Conservation (phyloP, 768 basidiomycete species). For the Psilocybe subaeruginosa region DNA sequence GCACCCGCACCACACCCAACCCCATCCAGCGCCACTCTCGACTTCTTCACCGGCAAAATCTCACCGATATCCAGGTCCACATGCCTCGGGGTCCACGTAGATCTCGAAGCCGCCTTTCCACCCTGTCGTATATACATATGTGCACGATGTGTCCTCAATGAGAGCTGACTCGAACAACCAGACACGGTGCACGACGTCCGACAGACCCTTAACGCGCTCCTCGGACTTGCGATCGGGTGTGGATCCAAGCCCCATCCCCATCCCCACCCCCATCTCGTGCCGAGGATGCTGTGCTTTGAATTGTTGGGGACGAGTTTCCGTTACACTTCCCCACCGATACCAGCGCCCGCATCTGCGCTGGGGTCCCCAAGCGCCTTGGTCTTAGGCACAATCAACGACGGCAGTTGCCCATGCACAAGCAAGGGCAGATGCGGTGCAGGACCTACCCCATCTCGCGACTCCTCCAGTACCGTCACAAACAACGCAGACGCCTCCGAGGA, state of each 20-base stretch:
- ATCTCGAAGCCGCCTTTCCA: slow-evolving; percentile 67
- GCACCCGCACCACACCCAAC: slow-evolving; percentile 46
- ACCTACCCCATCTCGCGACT: slow-evolving; percentile 21
- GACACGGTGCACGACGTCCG: slow-evolving; percentile 61
- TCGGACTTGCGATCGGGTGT: slow-evolving; percentile 26
- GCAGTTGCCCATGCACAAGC: background rate
- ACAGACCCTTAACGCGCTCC: slow-evolving; percentile 50
- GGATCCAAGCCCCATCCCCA: slow-evolving; percentile 23
- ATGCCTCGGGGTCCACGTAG: slow-evolving; percentile 58
- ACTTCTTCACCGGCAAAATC: slow-evolving; percentile 77
- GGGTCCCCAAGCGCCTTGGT: background rate
- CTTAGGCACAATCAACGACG: slow-evolving; percentile 27
- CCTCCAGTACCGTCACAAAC: slow-evolving; percentile 37
- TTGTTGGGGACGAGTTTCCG: slow-evolving; percentile 69
- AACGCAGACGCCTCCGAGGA: slow-evolving; percentile 38
- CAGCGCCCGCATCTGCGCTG: slow-evolving; percentile 13
- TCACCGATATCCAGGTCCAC: slow-evolving; percentile 70
- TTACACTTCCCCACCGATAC: slow-evolving; percentile 25
- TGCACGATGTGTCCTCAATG: background rate
- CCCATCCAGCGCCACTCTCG: slow-evolving; percentile 66
- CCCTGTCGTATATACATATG: background rate
- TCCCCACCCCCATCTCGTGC: too few relatives aligned
- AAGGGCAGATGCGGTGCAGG: too few relatives aligned
- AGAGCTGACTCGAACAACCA: slow-evolving; percentile 23
- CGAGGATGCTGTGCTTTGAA: slow-evolving; percentile 55